Evolutionary conservation across 495 filamentous ascomycete genomes (phyloP), one percentile per base, ranked within the genome.

Genomic region (Daldinia grandis): DNA sequence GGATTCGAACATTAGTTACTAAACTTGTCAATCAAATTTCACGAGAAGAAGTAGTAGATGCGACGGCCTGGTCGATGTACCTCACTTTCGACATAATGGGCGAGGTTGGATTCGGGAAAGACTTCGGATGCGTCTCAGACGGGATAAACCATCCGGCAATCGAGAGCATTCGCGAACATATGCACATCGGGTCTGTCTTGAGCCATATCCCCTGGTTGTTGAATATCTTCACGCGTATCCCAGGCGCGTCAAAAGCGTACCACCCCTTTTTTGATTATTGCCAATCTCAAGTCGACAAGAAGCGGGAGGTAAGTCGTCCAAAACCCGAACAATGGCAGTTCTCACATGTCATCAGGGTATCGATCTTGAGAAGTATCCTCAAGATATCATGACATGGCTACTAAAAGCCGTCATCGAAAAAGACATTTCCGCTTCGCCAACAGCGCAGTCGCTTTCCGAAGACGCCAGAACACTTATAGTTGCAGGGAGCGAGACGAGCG

Each of bases 91-190:
- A 79, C 28, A 47, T 72, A 9, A 75, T 76, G 62, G 73, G 72
- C 5, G 69, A 71, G 24, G 44, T 73, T 2, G 75, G 75, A 7
- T 69, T 75, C 14, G 68, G 69, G 24, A 63, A 73, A 38, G 58
- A 71, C 37, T 82, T 83, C 37, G 64, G 71, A 33, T 84, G 84
- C 80, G 73, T 86, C 4, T 64, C 74, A 10, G 70, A 58, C 21
- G 74, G 70, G 0, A 62, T 66, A 27, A 60, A 71, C 6, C 69
- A 75, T 37, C 78, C 73, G 3, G 76, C 80, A 1, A 70, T 82
- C 19, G 72, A 65, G 10, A 62, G 66, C 2, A 44, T 84, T 12
- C 74, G 76, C 21, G 53, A 68, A 0, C 76, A 78, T 31, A 78
- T 84, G 76, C 58, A 69, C 9, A 60, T 72, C 2, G 24, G 76